phyloP scores from a whole-genome alignment of 768 basidiomycete genomes.

The Erythrobasidium yunnanense region DNA sequence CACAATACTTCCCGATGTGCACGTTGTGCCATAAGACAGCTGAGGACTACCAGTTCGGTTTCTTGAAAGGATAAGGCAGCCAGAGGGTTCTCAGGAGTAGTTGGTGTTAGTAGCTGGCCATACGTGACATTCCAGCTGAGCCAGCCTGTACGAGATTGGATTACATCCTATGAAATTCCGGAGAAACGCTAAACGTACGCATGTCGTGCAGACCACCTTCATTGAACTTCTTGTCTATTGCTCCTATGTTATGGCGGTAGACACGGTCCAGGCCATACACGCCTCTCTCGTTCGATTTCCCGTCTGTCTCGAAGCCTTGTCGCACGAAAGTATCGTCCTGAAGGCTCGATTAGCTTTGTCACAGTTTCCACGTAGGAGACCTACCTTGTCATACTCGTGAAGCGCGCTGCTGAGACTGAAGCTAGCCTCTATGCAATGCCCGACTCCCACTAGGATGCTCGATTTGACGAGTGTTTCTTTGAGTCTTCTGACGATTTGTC shows the following conservation, averaged over 20 bases:
- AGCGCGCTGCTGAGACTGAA: background rate
- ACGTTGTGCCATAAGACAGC: constrained; percentile 6
- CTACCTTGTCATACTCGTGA: constrained; percentile 17
- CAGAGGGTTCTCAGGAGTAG: background rate
- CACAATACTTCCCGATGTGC: constrained; percentile 32
- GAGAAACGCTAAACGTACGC: background rate
- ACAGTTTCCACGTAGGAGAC: background rate
- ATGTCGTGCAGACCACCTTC: constrained; percentile 17
- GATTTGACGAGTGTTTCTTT: constrained; percentile 33
- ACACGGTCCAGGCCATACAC: background rate
- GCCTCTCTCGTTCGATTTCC: background rate
- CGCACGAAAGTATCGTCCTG: constrained; percentile 27
- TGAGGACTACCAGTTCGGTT: constrained; percentile 8
- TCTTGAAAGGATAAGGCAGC: background rate
- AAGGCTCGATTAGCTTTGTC: background rate
- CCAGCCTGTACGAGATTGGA: background rate
- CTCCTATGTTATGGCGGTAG: constrained; percentile 15
- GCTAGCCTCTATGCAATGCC: background rate
- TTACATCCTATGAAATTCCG: background rate
- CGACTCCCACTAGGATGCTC: constrained; percentile 29
- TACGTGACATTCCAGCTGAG: constrained; percentile 8
- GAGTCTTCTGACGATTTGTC: constrained; percentile 25
- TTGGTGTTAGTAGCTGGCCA: constrained; percentile 18
- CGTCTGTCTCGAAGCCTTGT: constrained; percentile 8
- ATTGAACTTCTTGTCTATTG: constrained; percentile 1